Evolutionary conservation across 768 basidiomycete genomes (phyloP), one percentile per base, ranked within the genome.

Genomic region (Kwoniella sp.): DNA sequence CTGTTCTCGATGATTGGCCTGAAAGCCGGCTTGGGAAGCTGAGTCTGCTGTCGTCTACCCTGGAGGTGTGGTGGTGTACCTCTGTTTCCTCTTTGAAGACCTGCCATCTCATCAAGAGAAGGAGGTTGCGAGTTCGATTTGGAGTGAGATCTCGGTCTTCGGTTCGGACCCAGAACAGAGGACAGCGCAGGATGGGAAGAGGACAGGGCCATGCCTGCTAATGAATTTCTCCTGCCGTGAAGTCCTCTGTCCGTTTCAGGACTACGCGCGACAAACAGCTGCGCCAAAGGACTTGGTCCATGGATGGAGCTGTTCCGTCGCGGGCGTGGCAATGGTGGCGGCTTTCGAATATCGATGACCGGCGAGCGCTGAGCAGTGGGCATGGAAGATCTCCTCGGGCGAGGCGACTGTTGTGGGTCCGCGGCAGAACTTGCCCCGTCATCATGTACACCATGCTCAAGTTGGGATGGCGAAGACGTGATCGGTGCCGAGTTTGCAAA

Each of bases 261-360:
- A 22, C 60, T 61, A 25, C 55, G 60, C 11, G 61, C 45, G 17
- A 79, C 68, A 63, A 81, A 81, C 4, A 81, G 63, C 34, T 78
- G 58, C 5, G 79, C 79, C 5, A 81, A 65, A 0, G 79, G 79
- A 59, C 72, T 73, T 0, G 78, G 78, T 45, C 78, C 79, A n/a
- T 74, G 70, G 4, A 76, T 71, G 2, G 75, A 75, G 54, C 69
- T 72, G 30, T 76, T 74, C 29, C 77, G 60, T 9, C 79, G 54
- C 0, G 67, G 69, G 52, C 72, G 66, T 38, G 28, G 61, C 60
- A 52, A 26, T 12, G 30, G 61, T 26, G 51, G 50, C n/a, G 50
- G 50, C 17, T 51, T 34, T 26, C 60, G 31, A 8, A 54, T 61
- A 26, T 61, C 60, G 4, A 54, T 53, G 20, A 45, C 37, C 4